A percentile compares a stretch with the other conserved stretches of the same genome.
Evolutionary conservation across 164 flowering plant species (phyloP).

Genomic region (Vitis riparia): DNA sequence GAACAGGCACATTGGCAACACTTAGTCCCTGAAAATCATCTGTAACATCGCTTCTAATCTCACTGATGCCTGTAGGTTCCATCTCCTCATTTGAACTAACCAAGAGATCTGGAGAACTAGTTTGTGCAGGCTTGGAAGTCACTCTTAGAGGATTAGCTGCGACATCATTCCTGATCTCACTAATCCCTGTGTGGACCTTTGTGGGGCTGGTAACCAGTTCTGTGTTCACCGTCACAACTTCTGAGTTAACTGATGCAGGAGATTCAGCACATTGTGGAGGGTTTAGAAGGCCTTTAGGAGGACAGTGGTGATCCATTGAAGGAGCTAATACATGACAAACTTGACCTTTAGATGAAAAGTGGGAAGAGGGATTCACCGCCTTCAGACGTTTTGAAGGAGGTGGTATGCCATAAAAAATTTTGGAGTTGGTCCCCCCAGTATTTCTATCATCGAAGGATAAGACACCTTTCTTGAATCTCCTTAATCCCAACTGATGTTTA

Average conservation of each 20-base stretch:
- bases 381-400: constrained; percentile 12
- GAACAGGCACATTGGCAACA: neutral
- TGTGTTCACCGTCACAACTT: neutral
- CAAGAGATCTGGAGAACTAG: too few relatives aligned
- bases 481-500: neutral
- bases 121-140: too few relatives aligned
- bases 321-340: neutral
- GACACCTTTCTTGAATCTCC: neutral
- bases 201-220: neutral
- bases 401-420: neutral
- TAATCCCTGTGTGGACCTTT: neutral
- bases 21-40: neutral
- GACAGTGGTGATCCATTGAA: constrained; percentile 6
- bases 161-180: too few relatives aligned
- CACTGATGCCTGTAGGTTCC: neutral
- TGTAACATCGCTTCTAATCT: neutral
- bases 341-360: neutral
- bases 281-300: constrained; percentile 9
- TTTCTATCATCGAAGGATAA: neutral
- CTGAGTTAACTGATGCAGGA: constrained; percentile 12
- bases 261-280: constrained; percentile 14
- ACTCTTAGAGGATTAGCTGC: too few relatives aligned
- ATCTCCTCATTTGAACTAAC: neutral
- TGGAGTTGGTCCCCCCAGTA: neutral
- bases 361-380: neutral